These are phyloP conservation scores for Parietaria judaica DNA, from an alignment of 306 rosid species.

Conservation along the genomic window DNA sequence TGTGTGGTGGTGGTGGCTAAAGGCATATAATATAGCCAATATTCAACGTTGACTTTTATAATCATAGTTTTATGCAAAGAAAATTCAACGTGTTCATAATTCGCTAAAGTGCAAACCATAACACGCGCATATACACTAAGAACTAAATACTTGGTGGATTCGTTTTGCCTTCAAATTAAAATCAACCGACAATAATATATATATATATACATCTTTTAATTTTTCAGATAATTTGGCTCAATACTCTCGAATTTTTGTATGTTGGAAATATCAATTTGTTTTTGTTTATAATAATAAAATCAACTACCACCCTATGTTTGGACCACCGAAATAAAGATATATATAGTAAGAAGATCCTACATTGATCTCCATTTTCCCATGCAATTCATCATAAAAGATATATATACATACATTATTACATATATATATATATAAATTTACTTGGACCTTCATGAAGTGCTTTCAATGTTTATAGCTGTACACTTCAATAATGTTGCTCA, in stretches of 20 bases:
- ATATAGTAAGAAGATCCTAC: constrained; percentile 1
- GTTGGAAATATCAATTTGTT: not conserved
- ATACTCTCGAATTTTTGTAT: too few species aligned
- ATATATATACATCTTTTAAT: too few species aligned
- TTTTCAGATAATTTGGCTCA: too few species aligned
- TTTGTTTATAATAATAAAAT: not conserved
- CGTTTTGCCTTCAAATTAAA: too few species aligned
- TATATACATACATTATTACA: not conserved
- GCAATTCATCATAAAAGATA: constrained; percentile 10
- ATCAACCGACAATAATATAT: too few species aligned
- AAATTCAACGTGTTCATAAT: constrained; percentile 25
- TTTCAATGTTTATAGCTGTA: not conserved
- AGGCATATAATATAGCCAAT: not conserved
- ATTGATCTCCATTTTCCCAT: constrained; percentile 2
- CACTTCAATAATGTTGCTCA: too few species aligned
- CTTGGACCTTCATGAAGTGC: not conserved
- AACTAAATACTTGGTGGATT: constrained; percentile 22
- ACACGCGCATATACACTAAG: constrained; percentile 29
- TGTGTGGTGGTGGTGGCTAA: not conserved
- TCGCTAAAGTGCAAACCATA: constrained; percentile 14
- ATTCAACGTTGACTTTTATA: not conserved
- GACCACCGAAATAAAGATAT: constrained; percentile 18
- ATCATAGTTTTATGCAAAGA: constrained; percentile 9
- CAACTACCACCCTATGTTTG: constrained; percentile 17
- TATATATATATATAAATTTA: too few species aligned